phyloP scores from a whole-genome alignment of 164 flowering plant species.

The Vitis cinerea region DNA sequence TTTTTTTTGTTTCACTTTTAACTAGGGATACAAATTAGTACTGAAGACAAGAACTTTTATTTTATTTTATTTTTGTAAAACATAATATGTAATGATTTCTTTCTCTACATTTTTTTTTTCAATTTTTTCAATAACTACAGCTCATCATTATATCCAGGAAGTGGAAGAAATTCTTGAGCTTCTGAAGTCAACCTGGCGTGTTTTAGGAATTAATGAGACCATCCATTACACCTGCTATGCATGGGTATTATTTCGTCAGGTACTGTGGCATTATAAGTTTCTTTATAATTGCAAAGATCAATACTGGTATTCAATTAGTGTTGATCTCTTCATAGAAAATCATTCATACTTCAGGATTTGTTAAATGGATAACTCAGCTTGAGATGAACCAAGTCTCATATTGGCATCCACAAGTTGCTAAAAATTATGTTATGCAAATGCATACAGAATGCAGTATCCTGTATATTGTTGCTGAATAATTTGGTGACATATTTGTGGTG shows the following conservation, averaged over 20 bases:
- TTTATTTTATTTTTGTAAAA: too few species aligned
- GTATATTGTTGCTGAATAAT: too few species aligned
- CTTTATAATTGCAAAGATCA: background rate
- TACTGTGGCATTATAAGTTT: slow-evolving; percentile 22
- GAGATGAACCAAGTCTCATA: too few species aligned
- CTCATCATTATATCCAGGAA: slow-evolving; percentile 47
- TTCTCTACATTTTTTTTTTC: too few species aligned
- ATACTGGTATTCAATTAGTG: too few species aligned
- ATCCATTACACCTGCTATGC: slow-evolving; percentile 93
- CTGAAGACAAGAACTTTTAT: background rate
- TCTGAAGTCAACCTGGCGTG: slow-evolving; percentile 93
- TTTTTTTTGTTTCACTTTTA: background rate
- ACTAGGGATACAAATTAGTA: background rate
- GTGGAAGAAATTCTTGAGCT: slow-evolving; percentile 97
- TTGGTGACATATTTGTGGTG: too few species aligned
- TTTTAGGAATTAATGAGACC: slow-evolving; percentile 93
- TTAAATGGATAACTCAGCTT: background rate
- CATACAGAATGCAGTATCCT: too few species aligned
- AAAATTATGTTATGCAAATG: too few species aligned
- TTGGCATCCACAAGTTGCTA: too few species aligned
- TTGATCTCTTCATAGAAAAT: too few species aligned
- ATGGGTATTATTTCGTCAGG: slow-evolving; percentile 99
- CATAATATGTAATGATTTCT: too few species aligned
- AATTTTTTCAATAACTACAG: background rate
- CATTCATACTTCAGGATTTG: background rate